These are phyloP conservation scores for Phanerochaete carnosa DNA, from an alignment of 768 basidiomycete genomes.

Conservation along the genomic window DNA sequence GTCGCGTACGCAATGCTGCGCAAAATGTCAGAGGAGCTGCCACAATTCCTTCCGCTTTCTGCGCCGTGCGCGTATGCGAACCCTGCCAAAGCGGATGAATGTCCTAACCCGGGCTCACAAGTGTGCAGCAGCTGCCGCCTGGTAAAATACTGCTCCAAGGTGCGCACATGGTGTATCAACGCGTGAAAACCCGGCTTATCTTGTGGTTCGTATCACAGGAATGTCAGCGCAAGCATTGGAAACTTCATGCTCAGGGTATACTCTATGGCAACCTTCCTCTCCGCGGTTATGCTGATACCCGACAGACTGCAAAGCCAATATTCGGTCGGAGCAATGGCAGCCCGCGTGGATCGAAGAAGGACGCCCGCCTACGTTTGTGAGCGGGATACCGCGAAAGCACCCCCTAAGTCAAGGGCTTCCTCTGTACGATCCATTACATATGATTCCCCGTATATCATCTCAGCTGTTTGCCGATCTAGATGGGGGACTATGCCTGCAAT, in stretches of 20 bases:
- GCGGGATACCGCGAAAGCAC: slow-evolving; percentile 26
- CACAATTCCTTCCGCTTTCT: not conserved
- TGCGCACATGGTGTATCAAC: not conserved
- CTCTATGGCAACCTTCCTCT: not conserved
- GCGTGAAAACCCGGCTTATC: not conserved
- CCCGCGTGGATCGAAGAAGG: not conserved
- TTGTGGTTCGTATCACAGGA: slow-evolving; percentile 13
- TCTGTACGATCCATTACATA: not conserved
- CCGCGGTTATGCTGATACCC: slow-evolving; percentile 19
- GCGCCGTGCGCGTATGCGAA: not conserved
- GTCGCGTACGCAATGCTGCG: not conserved
- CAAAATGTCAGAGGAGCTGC: not conserved
- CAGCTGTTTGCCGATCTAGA: not conserved
- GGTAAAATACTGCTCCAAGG: slow-evolving; percentile 46
- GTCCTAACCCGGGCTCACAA: slow-evolving; percentile 26
- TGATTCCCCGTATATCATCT: not conserved
- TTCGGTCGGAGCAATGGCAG: not conserved
- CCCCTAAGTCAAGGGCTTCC: not conserved
- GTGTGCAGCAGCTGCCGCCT: slow-evolving; percentile 29
- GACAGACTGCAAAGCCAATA: slow-evolving; percentile 17
- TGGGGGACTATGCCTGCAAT: slow-evolving; percentile 35
- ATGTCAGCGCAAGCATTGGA: slow-evolving; percentile 42
- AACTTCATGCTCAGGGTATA: slow-evolving; percentile 33
- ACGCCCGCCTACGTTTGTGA: slow-evolving; percentile 5
- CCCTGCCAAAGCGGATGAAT: not conserved